Conservation (phyloP, 2,329 filamentous ascomycete species). For the Calonectria honghensis region DNA sequence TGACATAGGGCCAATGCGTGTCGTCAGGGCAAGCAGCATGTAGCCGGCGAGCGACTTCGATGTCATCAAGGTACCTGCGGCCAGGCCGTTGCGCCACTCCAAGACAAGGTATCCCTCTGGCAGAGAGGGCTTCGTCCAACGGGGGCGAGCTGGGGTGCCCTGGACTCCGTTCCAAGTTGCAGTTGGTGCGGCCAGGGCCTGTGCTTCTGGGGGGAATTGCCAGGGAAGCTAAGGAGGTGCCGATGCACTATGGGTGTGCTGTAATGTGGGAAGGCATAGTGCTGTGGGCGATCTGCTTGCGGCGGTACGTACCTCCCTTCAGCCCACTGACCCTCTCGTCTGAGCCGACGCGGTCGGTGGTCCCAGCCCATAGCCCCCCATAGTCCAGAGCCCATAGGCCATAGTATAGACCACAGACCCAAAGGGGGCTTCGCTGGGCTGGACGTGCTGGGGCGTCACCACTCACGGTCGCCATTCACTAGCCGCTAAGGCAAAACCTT, state of each 20-base stretch:
- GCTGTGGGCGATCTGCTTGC: slow-evolving; percentile 52
- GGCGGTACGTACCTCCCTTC: slow-evolving; percentile 42
- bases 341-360: slow-evolving; percentile 43
- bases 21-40: slow-evolving; percentile 43
- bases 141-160: slow-evolving; percentile 31
- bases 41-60: slow-evolving; percentile 15
- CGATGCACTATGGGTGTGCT: slow-evolving; percentile 30
- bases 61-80: slow-evolving; percentile 45
- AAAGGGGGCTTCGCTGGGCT: slow-evolving; percentile 38
- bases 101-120: slow-evolving; percentile 43
- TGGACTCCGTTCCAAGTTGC: slow-evolving; percentile 21
- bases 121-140: slow-evolving; percentile 24
- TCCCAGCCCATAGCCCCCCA: slow-evolving; percentile 21
- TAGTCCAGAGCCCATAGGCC: slow-evolving; percentile 18
- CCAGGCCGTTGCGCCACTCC: slow-evolving; percentile 48
- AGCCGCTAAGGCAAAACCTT: slow-evolving; percentile 62
- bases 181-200: slow-evolving; percentile 22
- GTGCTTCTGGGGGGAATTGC: slow-evolving; percentile 1
- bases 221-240: slow-evolving; percentile 25
- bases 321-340: slow-evolving; percentile 47
- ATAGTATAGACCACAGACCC: slow-evolving; percentile 29
- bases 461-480: slow-evolving; percentile 45
- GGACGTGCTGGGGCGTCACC: slow-evolving; percentile 53
- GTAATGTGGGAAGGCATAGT: slow-evolving; percentile 15
- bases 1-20: slow-evolving; percentile 42